A percentile compares a stretch with the other conserved stretches of the same genome.
Conservation (phyloP, 164 flowering plant genomes). For the Stephania cephalantha region DNA sequence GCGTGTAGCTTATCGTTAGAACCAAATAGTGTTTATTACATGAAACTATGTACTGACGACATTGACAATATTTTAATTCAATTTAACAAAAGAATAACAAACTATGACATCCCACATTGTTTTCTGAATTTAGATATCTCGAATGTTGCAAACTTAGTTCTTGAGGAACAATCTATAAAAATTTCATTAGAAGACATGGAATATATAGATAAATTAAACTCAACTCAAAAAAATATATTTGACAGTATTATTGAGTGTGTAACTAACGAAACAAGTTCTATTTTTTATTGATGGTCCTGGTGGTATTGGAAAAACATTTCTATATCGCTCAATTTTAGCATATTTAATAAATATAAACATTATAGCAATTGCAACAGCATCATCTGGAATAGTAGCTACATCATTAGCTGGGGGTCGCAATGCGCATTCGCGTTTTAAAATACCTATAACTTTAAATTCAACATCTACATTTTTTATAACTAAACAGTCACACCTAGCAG, state of each 20-base stretch:
- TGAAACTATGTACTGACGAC: too few species aligned
- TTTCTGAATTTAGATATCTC: too few species aligned
- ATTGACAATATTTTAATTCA: too few species aligned
- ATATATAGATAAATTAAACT: background rate
- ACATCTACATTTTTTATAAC: background rate
- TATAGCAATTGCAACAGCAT: constrained; percentile 7
- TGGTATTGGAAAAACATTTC: constrained; percentile 11
- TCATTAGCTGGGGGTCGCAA: constrained; percentile 1
- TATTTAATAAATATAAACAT: background rate
- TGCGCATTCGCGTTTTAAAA: background rate
- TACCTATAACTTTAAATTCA: background rate
- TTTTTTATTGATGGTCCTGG: constrained; percentile 4
- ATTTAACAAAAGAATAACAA: too few species aligned
- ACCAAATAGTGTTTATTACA: too few species aligned
- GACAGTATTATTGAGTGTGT: background rate
- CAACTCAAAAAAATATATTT: background rate
- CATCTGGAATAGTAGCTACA: background rate
- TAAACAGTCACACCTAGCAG: background rate
- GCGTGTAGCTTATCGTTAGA: background rate
- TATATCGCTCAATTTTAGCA: constrained; percentile 5
- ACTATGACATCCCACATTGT: too few species aligned
- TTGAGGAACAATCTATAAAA: background rate
- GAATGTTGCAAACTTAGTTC: background rate
- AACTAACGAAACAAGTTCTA: background rate
- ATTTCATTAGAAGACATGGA: background rate